Base-by-base conservation (phyloP, 1,139 yeast species). In the Hansenula anomala region DNA sequence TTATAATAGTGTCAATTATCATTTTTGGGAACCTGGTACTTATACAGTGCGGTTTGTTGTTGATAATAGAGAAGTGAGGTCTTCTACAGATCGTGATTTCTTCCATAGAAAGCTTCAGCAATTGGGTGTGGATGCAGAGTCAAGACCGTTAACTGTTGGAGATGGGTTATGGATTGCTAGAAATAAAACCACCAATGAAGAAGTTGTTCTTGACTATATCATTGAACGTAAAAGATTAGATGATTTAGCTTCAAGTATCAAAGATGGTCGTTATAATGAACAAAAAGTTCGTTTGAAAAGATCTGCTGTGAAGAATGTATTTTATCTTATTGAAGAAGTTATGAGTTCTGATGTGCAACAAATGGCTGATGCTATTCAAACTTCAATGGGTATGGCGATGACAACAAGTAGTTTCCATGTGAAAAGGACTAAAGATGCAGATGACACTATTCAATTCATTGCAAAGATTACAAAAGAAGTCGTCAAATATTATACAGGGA, bases 101-200 rank as follows among this genome's bases (percentile, higher is more conserved):
- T 86, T 87, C 54, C 62, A 67, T 7, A 69, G 66, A 4, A 75
- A 81, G 30, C 64, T 92, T n/a, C 55, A 53, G 1, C 55, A 66
- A 13, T 59, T 70, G 20, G 80, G 79, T 0, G 65, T 85, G 1
- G 60, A 64, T 5, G 69, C 78, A 37, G 82, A 76, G 18, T 75
- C 74, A 0, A 61, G 76, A 36, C 67, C 84, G 2, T 65, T 94
- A 29, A 66, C 95, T 0, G 77, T 90, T 2, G 97, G 98, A 1
- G 99, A 94, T 65, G 80, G 83, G 1, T 51, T 85, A 10, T 94
- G 98, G 98, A 71, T 89, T 4, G 98, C 97, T 0, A 71, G 72
- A 43, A 74, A 89, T 54, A 72, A 64, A 37, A 52, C 45, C 0
- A 75, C 86, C 0, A 71, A 74, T 1, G 71, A 73, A 41, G 81